Evolutionary conservation across 192 early-diverging fungal species (phyloP).

Genomic region (Podila verticillata): DNA sequence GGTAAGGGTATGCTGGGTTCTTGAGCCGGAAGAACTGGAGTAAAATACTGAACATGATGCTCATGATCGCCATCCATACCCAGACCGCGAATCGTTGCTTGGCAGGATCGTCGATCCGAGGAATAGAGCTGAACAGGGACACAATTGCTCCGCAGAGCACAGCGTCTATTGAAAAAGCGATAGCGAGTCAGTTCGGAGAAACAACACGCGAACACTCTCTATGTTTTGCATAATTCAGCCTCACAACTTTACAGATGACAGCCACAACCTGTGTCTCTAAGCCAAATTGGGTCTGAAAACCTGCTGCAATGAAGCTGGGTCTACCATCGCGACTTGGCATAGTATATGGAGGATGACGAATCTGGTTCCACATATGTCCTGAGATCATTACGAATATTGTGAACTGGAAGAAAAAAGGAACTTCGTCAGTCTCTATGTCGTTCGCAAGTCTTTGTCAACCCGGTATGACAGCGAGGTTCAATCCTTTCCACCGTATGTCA

Average conservation of each 20-base stretch:
- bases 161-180: slow-evolving; percentile 60
- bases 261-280: slow-evolving; percentile 80
- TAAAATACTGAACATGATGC: slow-evolving; percentile 71
- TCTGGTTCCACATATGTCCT: slow-evolving; percentile 90
- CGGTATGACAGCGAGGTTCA: too few relatives aligned
- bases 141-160: slow-evolving; percentile 63
- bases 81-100: slow-evolving; percentile 71
- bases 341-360: slow-evolving; percentile 75
- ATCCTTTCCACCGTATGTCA: too few relatives aligned
- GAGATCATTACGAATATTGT: slow-evolving; percentile 75
- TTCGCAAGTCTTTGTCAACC: too few relatives aligned
- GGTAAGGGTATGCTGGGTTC: slow-evolving; percentile 78
- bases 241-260: slow-evolving; percentile 67
- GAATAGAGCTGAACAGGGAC: slow-evolving; percentile 60
- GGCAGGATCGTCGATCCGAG: slow-evolving; percentile 59
- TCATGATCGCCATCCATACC: slow-evolving; percentile 66
- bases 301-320: slow-evolving; percentile 66
- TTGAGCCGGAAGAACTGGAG: slow-evolving; percentile 75
- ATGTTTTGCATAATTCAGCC: too few relatives aligned
- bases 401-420: slow-evolving; percentile 38
- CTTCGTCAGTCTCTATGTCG: not conserved
- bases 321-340: slow-evolving; percentile 59
- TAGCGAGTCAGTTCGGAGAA: not conserved
- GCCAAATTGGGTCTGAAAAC: slow-evolving; percentile 75
- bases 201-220: too few relatives aligned